Percentiles rank a stretch among this genome's conserved stretches.
Evolutionary conservation across 2,329 filamentous ascomycete species (phyloP).

Genomic region (Chaetomiaceae sp.): DNA sequence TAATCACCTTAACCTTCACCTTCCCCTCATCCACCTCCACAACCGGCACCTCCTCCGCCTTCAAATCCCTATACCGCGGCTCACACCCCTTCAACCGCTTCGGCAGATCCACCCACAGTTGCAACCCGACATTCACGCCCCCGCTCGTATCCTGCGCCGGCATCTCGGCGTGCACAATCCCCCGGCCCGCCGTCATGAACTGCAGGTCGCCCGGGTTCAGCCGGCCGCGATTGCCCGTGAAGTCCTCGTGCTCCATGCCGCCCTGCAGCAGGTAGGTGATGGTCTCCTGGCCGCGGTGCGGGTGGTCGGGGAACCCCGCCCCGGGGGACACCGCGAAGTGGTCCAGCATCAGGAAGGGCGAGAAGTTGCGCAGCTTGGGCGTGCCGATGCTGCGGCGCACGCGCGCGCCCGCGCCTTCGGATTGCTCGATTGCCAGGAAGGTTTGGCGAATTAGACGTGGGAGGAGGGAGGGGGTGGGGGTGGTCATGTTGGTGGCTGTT

Average conservation of each 20-base stretch:
- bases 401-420: conserved; percentile 80
- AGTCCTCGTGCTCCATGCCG: conserved; percentile 86
- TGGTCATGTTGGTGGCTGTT: conserved; percentile 14
- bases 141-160: conserved; percentile 65
- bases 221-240: conserved; percentile 76
- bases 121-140: conserved; percentile 74
- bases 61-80: conserved; percentile 83
- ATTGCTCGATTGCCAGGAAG: conserved; percentile 77
- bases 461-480: conserved; percentile 52
- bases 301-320: conserved; percentile 86
- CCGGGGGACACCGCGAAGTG: conserved; percentile 77
- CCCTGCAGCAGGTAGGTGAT: conserved; percentile 88
- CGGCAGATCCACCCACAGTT: conserved; percentile 93
- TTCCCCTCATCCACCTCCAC: conserved; percentile 65
- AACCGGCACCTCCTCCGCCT: conserved; percentile 69
- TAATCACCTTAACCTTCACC: conserved; percentile 84
- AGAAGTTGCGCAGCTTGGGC: conserved; percentile 74
- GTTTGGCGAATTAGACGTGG: conserved; percentile 74
- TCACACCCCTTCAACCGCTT: conserved; percentile 77
- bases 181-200: conserved; percentile 92
- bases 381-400: conserved; percentile 87
- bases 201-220: conserved; percentile 85
- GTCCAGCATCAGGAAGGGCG: conserved; percentile 93
- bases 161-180: conserved; percentile 96
- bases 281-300: conserved; percentile 73